Percentiles rank a stretch among this genome's conserved stretches.
Conservation (phyloP, 2,329 filamentous ascomycete genomes). For the Chalaropsis thielavioides region DNA sequence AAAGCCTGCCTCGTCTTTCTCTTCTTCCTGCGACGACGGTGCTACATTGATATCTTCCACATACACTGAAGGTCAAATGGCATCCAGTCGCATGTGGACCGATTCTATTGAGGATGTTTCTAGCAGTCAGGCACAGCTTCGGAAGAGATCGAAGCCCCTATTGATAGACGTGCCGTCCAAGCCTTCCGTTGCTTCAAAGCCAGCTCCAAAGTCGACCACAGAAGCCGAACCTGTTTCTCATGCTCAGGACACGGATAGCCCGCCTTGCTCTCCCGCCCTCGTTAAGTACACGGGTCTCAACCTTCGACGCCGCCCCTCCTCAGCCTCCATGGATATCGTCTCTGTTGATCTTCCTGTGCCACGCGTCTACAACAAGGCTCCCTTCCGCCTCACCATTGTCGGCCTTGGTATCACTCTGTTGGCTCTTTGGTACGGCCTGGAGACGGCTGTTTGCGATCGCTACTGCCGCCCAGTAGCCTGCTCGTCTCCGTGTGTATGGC, state of each 20-base stretch:
- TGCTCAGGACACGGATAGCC: background rate
- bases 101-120: conserved; percentile 7
- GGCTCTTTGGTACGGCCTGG: conserved; percentile 39
- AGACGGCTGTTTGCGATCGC: conserved; percentile 36
- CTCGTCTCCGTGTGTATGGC: conserved; percentile 38
- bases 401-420: conserved; percentile 33
- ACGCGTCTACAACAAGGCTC: conserved; percentile 32
- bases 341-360: conserved; percentile 34
- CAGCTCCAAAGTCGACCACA: background rate
- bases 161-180: background rate
- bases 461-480: conserved; percentile 43
- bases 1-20: background rate
- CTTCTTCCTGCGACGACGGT: conserved; percentile 10
- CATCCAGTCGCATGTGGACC: conserved; percentile 9
- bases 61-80: conserved; percentile 10
- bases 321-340: conserved; percentile 18
- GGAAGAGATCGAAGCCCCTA: background rate
- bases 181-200: background rate
- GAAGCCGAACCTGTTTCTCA: background rate
- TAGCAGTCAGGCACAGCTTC: conserved; percentile 11
- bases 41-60: conserved; percentile 12
- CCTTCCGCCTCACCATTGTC: conserved; percentile 34
- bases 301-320: conserved; percentile 10
- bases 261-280: background rate
- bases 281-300: background rate